Evolutionary conservation across 179 eudicot genomes (phyloP), one percentile per base, ranked within the genome.

Genomic region (Spergularia azorica): DNA sequence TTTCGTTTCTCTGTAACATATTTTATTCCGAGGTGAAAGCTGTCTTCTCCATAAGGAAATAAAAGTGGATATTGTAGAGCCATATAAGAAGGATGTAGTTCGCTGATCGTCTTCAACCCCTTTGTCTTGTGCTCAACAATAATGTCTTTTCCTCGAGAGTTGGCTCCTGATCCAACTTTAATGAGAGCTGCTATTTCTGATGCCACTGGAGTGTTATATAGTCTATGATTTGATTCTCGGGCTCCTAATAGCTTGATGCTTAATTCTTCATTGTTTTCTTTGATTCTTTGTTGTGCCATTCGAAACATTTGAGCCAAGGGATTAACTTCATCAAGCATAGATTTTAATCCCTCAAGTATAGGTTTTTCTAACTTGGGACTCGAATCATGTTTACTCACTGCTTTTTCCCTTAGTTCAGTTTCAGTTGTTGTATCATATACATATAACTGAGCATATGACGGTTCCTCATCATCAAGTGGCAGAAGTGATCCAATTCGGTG

Each of bases 401-500:
- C 63, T 52, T 14, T 54, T 14, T 7, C 17, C 6, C 39, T 20
- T 2, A 46, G 41, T 9, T 54, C 9, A 6, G 36, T 16, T 17
- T 78, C 50, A 0, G 50, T n/a, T 0, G 6, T 14, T 3, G 21
- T 57, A 11, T 64, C 66, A 15, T 72, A 72, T 16, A 78, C 64
- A 41, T 71, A 78, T 32, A 77, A 46, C 32, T 77, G 69, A 2
- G 79, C 61, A 36, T 20, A 77, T 14, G 26, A 21, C 21, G 52
- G 69, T 5, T 61, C 15, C 13, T 60, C 72, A 0, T 57, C 51
- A 0, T 11, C 6, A 0, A 21, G 21, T 21, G 66, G 68, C 12
- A 76, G n/a, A 0, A 76, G 32, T 12, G 67, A 76, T 6, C 80
- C 80, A 9, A 77, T 77, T 3, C 32, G 63, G 12, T 77, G 80